phyloP scores from a whole-genome alignment of 2,329 filamentous ascomycete genomes.

The Bipolaris cookei region DNA sequence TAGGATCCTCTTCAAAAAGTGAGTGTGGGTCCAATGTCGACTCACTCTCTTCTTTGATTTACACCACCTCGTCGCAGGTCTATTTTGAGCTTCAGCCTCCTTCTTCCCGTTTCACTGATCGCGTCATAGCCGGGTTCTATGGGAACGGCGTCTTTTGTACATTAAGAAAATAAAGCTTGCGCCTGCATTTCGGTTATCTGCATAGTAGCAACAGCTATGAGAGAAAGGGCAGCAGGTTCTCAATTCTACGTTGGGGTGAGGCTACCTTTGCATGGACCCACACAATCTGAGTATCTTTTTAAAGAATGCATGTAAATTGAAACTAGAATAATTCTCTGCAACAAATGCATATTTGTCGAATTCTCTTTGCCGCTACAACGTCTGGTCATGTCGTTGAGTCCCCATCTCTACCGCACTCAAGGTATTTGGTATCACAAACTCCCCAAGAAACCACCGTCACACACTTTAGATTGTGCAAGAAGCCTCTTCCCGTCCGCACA shows the following conservation, averaged over 20 bases:
- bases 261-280: not conserved
- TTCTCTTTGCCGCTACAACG: no score
- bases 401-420: no score
- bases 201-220: no score
- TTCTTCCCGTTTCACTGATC: not conserved
- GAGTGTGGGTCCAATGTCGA: slow-evolving; percentile 5
- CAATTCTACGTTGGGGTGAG: not conserved
- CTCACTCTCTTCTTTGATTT: slow-evolving; percentile 10
- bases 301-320: not conserved
- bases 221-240: no score
- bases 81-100: not conserved
- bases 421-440: no score
- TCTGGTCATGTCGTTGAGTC: no score
- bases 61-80: slow-evolving; percentile 12
- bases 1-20: slow-evolving; percentile 5
- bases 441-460: no score
- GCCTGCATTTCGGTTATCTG: no score
- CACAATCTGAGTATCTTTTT: not conserved
- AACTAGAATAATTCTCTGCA: no score
- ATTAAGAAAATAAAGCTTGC: not conserved
- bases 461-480: no score
- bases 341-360: no score
- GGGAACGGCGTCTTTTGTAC: not conserved
- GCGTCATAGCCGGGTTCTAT: not conserved
- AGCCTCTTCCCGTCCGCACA: no score